Percentiles rank a stretch among this genome's conserved stretches.
Evolutionary conservation across 345 rosid genomes (phyloP).

Genomic region (Euphorbia tirucalli): DNA sequence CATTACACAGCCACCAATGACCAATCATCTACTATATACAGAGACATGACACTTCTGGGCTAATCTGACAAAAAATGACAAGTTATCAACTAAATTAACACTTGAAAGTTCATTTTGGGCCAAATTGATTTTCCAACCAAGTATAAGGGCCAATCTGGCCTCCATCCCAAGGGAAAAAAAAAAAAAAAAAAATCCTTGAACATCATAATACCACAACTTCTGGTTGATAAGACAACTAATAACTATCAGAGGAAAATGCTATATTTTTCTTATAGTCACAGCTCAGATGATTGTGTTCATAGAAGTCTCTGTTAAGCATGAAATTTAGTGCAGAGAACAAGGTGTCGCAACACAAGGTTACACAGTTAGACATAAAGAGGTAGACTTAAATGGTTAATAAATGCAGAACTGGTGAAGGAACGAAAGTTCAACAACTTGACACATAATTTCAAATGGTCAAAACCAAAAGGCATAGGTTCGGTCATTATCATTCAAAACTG

Average conservation of each 20-base stretch:
- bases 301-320: neutral
- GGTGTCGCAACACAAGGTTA: no score
- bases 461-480: neutral
- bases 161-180: no score
- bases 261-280: neutral
- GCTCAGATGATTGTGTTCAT: neutral
- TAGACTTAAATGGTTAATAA: neutral
- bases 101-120: no score
- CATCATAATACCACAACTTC: neutral
- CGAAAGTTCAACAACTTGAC: neutral
- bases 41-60: no score
- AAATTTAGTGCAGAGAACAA: neutral
- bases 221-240: neutral
- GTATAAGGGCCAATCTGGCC: no score
- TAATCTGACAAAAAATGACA: no score
- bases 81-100: no score
- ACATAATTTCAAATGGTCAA: neutral
- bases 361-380: neutral
- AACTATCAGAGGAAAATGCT: neutral
- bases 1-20: no score
- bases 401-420: neutral
- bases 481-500: neutral
- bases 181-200: no score
- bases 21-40: no score
- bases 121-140: no score